Conservation (phyloP, 208 protist species). For the Acanthamoeba triangularis region DNA sequence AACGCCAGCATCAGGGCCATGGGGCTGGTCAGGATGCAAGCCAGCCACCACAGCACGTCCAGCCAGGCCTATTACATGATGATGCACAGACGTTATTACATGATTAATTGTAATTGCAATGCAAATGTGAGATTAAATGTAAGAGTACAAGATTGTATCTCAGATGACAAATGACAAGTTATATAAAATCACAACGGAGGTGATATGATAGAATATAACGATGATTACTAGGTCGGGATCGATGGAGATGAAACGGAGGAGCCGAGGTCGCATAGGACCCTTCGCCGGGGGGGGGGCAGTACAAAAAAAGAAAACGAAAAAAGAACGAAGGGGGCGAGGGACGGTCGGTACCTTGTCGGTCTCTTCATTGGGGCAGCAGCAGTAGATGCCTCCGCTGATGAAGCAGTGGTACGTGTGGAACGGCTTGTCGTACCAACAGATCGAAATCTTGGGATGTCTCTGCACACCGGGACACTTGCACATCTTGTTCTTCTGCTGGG, state of each 20-base stretch:
- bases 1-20: constrained; percentile 24
- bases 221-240: neutral
- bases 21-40: constrained; percentile 48
- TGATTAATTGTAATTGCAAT: too few relatives aligned
- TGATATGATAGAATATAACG: neutral
- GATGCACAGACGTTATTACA: too few relatives aligned
- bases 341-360: constrained; percentile 22
- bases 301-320: neutral
- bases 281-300: neutral
- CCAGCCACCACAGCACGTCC: constrained; percentile 55
- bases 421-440: constrained; percentile 60
- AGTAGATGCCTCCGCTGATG: constrained; percentile 53
- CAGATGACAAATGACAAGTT: neutral
- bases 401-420: constrained; percentile 67
- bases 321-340: neutral
- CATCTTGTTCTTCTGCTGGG: neutral
- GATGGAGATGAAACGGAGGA: neutral
- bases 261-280: neutral
- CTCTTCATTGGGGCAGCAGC: constrained; percentile 64
- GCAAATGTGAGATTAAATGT: too few relatives aligned
- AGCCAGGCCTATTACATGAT: constrained; percentile 15
- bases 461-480: constrained; percentile 58
- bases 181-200: neutral
- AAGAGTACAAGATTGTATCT: too few relatives aligned
- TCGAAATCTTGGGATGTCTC: constrained; percentile 48